Conservation (phyloP, 176 grass and related monocot genomes). For the Juncus inflexus region DNA sequence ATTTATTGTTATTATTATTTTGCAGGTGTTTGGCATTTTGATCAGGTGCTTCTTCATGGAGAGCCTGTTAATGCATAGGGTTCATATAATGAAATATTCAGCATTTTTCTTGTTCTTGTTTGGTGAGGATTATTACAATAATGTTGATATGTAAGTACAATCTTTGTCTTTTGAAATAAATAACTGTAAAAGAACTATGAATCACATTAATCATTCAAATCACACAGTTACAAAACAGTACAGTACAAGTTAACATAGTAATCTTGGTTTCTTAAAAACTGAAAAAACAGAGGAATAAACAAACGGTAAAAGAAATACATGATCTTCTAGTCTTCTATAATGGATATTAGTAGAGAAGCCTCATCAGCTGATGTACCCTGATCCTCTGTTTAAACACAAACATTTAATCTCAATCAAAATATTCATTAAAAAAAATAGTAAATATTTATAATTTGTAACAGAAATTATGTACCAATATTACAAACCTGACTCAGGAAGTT, state of each 20-base stretch:
- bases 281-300: too few species aligned
- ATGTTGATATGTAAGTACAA: too few species aligned
- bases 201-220: too few species aligned
- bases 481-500: slow-evolving; percentile 16
- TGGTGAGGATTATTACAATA: neutral
- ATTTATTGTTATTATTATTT: slow-evolving; percentile 5
- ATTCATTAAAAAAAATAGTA: neutral
- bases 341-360: slow-evolving; percentile 16
- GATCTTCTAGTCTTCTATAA: slow-evolving; percentile 24
- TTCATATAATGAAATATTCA: neutral
- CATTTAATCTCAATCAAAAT: neutral
- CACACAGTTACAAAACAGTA: too few species aligned
- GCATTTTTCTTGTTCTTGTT: too few species aligned
- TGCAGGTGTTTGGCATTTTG: slow-evolving; percentile 41
- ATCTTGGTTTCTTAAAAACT: too few species aligned
- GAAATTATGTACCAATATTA: neutral
- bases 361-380: neutral
- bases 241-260: too few species aligned
- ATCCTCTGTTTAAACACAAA: slow-evolving; percentile 17
- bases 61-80: slow-evolving; percentile 10
- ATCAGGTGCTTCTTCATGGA: slow-evolving; percentile 32
- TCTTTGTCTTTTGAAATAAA: too few species aligned
- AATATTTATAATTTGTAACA: neutral
- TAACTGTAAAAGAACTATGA: too few species aligned
- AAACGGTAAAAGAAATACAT: neutral